Evolutionary conservation across 352 stramenopile genomes (phyloP), one percentile per base, ranked within the genome.

Genomic region (Phytophthora palmivora): DNA sequence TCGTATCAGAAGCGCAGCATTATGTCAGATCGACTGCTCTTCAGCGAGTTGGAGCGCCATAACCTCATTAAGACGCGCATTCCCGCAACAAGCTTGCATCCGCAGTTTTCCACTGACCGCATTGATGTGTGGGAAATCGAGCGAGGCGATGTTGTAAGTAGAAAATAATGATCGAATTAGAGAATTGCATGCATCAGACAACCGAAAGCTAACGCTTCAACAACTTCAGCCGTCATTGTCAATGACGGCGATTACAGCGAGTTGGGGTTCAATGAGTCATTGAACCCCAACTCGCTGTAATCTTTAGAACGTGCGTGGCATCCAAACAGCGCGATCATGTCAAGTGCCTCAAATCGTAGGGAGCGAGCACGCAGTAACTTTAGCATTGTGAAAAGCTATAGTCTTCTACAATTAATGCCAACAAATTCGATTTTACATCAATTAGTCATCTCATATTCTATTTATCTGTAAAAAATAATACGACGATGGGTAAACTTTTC

Each of bases 1-100:
- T 79, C 84, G 14, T 77, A 94, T 36, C 84, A 94, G 53, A 83
- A 79, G 54, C 79, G 84, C 52, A 92, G 84, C 38, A 58, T 74
- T 7, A 44, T 77, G 26, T 89, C 84, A 12, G 84, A 94, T 55
- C 58, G 67, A 34, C 47, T 87, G 26, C 71, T 94, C 1, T 89
- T 90, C 38, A 58, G 49, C 19, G 72, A 90, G 42, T 48, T 92
- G 7, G 58, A 79, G 24, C 64, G 54, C 15, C 66, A 68, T 39
- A 42, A 58, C 38, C 44, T 88, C 10, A 43, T 45, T 34, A 66
- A 72, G 37, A 69, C 63, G 36, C 72, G 69, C 39, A 46, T 85
- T 15, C 58, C 60, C 11, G 24, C 41, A 10, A 34, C 22, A 18
- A 63, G 58, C 28, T 70, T 88, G 14, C 74, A 87, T 56, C 72